Evolutionary conservation across 2,329 filamentous ascomycete genomes (phyloP).

Genomic region (Lachnellula hyalina): DNA sequence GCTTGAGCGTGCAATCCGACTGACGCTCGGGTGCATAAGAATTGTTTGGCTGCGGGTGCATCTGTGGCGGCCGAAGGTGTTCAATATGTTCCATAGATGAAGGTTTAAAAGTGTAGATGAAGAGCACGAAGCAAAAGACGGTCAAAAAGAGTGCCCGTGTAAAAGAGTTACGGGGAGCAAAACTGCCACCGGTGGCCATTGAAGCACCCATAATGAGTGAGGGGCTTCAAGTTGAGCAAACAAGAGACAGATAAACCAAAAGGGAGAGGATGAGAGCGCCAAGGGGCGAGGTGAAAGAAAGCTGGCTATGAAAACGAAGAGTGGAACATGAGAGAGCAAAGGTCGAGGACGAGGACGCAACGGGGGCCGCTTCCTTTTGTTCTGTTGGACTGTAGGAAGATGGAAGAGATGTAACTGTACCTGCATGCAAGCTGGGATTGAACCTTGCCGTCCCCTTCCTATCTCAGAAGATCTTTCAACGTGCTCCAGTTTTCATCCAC

Average conservation of each 20-base stretch:
- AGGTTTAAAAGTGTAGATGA: conserved; percentile 21
- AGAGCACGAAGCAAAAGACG: conserved; percentile 18
- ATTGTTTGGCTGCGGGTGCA: conserved; percentile 3
- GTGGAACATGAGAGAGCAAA: background rate
- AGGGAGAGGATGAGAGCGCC: background rate
- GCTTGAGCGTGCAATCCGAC: conserved; percentile 44
- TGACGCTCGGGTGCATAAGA: background rate
- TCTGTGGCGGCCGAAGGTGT: conserved; percentile 10
- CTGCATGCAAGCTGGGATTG: background rate
- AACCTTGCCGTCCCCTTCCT: background rate
- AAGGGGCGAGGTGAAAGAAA: background rate
- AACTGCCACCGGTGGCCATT: conserved; percentile 13
- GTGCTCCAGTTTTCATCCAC: background rate
- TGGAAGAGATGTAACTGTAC: background rate
- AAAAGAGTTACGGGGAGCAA: conserved; percentile 21
- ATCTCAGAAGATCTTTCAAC: too few relatives aligned
- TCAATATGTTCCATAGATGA: conserved; percentile 2
- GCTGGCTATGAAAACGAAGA: background rate
- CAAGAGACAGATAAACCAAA: background rate
- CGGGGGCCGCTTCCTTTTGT: background rate
- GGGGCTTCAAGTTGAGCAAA: background rate
- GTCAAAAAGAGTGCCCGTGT: conserved; percentile 18
- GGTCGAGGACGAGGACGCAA: background rate
- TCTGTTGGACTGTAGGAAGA: background rate
- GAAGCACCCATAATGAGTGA: conserved; percentile 22